Evolutionary conservation across 169 alveolate genomes (phyloP).

Genomic region (Blepharisma undulans): DNA sequence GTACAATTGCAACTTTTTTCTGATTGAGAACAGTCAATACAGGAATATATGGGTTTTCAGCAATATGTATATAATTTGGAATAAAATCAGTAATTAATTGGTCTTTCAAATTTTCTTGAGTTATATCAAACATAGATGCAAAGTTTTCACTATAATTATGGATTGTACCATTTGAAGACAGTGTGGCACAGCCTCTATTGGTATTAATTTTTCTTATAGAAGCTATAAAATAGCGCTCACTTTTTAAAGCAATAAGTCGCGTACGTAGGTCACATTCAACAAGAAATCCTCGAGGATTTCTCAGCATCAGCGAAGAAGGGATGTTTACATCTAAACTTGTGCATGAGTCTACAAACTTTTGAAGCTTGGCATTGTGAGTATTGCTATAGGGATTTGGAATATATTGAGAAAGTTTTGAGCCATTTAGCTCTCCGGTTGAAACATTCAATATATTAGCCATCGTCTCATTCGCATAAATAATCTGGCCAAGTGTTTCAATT

Average conservation of each 20-base stretch:
- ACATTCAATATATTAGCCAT: background rate
- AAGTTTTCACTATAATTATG: background rate
- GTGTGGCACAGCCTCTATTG: background rate
- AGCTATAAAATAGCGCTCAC: background rate
- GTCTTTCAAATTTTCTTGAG: background rate
- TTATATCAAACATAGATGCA: background rate
- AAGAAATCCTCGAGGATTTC: background rate
- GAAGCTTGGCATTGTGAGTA: background rate
- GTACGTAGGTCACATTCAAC: background rate
- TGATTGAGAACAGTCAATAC: background rate
- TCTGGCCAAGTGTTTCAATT: background rate
- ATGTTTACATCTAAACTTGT: background rate
- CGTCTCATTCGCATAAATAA: background rate
- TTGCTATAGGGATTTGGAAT: background rate
- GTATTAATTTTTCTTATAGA: background rate
- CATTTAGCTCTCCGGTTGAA: background rate
- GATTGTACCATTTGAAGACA: background rate
- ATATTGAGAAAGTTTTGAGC: background rate
- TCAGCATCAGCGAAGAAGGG: background rate
- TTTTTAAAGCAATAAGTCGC: background rate
- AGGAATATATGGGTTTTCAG: background rate
- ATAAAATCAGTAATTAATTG: background rate
- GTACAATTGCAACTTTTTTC: background rate
- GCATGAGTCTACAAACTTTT: background rate
- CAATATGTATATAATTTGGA: background rate